Conservation (phyloP, 2,329 filamentous ascomycete species). For the Pyricularia sp. region DNA sequence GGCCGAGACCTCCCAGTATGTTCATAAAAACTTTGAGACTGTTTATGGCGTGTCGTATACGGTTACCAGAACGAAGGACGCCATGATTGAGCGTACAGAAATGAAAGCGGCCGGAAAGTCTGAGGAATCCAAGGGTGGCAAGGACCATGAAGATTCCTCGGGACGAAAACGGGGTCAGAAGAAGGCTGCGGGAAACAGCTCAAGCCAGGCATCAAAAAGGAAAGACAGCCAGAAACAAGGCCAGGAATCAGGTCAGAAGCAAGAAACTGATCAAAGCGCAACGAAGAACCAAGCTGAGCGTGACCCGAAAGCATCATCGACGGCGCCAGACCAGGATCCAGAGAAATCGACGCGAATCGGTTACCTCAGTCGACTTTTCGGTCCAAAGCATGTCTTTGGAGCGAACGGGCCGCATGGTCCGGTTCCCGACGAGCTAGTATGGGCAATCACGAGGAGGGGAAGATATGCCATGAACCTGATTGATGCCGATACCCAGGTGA, state of each 20-base stretch:
- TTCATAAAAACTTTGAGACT: background rate
- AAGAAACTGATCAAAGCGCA: background rate
- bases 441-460: background rate
- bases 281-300: background rate
- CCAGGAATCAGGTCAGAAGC: background rate
- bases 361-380: background rate
- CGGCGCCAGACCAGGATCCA: background rate
- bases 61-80: background rate
- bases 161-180: background rate
- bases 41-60: background rate
- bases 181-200: background rate
- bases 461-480: background rate
- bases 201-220: background rate
- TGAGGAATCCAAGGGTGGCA: background rate
- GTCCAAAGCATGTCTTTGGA: background rate
- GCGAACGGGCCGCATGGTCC: background rate
- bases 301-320: background rate
- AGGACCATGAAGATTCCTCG: background rate
- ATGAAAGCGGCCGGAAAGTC: background rate
- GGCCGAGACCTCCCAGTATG: background rate
- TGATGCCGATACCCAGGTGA: background rate
- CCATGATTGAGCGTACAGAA: background rate
- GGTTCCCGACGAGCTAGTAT: background rate
- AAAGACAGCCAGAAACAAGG: background rate
- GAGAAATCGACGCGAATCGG: background rate